A percentile compares a stretch with the other conserved stretches of the same genome.
Evolutionary conservation across 805 yeast genomes (phyloP).

Genomic region (Wickerhamomyces xylosicus): DNA sequence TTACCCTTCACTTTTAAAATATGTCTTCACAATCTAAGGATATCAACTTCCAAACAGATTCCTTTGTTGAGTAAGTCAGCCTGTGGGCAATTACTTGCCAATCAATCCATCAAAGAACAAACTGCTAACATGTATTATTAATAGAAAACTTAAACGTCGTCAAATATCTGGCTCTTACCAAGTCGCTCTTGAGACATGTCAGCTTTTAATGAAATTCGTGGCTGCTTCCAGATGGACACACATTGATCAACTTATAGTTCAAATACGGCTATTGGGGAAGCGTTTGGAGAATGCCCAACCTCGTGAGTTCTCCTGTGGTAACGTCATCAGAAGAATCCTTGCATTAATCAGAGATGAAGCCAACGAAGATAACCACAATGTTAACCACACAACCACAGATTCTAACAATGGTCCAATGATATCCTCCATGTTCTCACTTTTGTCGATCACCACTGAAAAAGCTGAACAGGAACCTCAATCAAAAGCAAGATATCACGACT

Average conservation of each 20-base stretch:
- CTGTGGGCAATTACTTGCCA: neutral
- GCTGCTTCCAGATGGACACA: constrained; percentile 85
- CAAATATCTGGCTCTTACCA: constrained; percentile 73
- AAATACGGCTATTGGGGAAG: constrained; percentile 67
- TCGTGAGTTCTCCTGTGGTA: constrained; percentile 80
- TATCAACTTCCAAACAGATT: constrained; percentile 29
- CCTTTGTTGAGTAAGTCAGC: constrained; percentile 27
- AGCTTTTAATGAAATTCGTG: constrained; percentile 75
- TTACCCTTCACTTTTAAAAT: too few relatives aligned
- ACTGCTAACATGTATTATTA: constrained; percentile 1
- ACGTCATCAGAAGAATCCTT: constrained; percentile 80
- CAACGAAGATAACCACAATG: constrained; percentile 31
- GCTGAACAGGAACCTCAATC: constrained; percentile 13
- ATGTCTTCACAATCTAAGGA: constrained; percentile 19
- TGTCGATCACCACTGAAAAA: constrained; percentile 37
- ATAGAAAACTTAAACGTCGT: constrained; percentile 59
- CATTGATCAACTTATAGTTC: constrained; percentile 58
- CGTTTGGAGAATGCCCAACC: constrained; percentile 75
- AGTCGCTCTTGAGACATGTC: constrained; percentile 83
- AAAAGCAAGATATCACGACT: constrained; percentile 36
- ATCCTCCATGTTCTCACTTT: constrained; percentile 78
- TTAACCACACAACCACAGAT: neutral
- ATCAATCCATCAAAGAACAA: neutral
- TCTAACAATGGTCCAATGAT: constrained; percentile 40
- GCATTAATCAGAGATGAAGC: constrained; percentile 83